A percentile compares a stretch with the other conserved stretches of the same genome.
These are phyloP conservation scores for Cercospora nicotianae DNA, from an alignment of 2,329 filamentous ascomycete species.

Conservation along the genomic window DNA sequence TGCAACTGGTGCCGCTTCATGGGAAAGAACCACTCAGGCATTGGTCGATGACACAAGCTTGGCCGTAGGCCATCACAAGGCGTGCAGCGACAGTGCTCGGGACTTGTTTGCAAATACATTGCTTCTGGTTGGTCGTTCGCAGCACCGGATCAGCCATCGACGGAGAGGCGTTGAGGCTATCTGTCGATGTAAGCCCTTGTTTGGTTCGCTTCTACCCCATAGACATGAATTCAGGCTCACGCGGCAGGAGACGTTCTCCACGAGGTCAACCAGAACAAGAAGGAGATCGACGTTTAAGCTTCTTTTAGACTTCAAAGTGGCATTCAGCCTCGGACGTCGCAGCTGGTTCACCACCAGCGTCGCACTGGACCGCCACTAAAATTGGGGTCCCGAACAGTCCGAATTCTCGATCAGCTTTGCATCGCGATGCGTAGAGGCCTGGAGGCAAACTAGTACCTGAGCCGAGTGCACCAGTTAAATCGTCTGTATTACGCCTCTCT, in stretches of 20 bases:
- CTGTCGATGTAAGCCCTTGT: not conserved
- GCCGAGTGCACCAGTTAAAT: not conserved
- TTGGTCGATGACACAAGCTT: constrained; percentile 5
- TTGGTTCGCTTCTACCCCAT: not conserved
- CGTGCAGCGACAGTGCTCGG: not conserved
- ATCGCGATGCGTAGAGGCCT: not conserved
- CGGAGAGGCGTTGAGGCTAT: not conserved
- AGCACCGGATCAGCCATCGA: not conserved
- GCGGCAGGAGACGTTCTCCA: not conserved
- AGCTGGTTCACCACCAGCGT: not conserved
- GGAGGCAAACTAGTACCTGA: not conserved
- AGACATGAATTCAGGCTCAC: not conserved
- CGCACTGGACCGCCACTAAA: not conserved
- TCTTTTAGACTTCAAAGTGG: constrained; percentile 11
- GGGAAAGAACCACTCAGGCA: constrained; percentile 1
- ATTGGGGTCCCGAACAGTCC: not conserved
- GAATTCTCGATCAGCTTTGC: not conserved
- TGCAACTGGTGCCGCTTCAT: constrained; percentile 4
- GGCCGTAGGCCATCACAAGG: not conserved
- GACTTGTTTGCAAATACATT: constrained; percentile 3
- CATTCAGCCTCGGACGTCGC: constrained; percentile 17
- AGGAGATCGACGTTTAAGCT: constrained; percentile 20
- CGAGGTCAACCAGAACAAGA: not conserved
- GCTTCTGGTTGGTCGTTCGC: constrained; percentile 4
- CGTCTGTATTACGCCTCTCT: not conserved